Conservation (phyloP, 2,329 filamentous ascomycete species). For the Knoxdaviesia capensis region DNA sequence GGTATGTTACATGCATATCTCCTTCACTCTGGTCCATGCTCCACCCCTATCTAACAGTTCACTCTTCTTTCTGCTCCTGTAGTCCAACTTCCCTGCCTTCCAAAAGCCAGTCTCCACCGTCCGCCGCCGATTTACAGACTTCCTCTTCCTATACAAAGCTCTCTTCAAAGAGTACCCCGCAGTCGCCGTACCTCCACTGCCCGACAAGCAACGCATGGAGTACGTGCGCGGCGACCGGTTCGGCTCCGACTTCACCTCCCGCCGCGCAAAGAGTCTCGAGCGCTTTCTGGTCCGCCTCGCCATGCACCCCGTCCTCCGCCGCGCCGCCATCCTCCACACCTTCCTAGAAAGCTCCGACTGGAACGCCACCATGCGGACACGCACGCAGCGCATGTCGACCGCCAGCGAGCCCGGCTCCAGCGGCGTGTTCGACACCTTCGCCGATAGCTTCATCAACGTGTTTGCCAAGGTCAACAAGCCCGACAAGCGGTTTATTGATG, state of each 20-base stretch:
- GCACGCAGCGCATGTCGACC: conserved; percentile 44
- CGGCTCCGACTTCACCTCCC: conserved; percentile 73
- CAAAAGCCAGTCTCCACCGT: conserved; percentile 61
- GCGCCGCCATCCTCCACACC: conserved; percentile 61
- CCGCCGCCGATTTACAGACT: conserved; percentile 89
- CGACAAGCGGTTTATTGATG: conserved; percentile 85
- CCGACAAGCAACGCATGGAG: conserved; percentile 98
- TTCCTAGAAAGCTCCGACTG: conserved; percentile 90
- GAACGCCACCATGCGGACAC: conserved; percentile 84
- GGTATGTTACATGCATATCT: conserved; percentile 23
- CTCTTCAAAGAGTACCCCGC: conserved; percentile 75
- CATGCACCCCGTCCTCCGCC: conserved; percentile 72
- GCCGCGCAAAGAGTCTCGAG: conserved; percentile 75
- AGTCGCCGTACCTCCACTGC: conserved; percentile 81
- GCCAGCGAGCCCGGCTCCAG: conserved; percentile 23
- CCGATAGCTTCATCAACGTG: conserved; percentile 90
- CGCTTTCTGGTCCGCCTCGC: conserved; percentile 76
- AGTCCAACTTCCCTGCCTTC: conserved; percentile 92
- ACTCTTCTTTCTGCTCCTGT: conserved; percentile 2
- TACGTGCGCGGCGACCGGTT: conserved; percentile 95
- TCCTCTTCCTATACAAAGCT: conserved; percentile 87
- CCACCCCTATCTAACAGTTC: neutral
- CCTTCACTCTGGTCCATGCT: neutral
- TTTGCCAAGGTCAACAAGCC: conserved; percentile 94
- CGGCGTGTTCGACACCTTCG: conserved; percentile 84